Base-by-base conservation (phyloP, 176 grass and related monocot genomes). In the Neostapfia colusana region DNA sequence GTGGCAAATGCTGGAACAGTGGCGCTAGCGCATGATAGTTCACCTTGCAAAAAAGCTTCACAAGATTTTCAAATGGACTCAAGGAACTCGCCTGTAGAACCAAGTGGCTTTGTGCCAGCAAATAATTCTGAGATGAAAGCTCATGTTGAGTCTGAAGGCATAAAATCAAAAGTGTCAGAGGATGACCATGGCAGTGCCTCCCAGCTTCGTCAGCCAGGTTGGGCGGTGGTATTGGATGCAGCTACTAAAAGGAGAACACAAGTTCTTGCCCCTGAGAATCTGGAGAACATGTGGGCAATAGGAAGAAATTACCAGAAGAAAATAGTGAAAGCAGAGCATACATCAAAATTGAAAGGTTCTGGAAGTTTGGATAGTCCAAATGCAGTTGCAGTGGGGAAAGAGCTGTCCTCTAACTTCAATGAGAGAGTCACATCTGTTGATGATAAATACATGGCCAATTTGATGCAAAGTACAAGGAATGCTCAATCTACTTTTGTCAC, bases 201-300 rank as follows among this genome's bases (percentile, higher is more conserved):
- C 43, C 75, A 74, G 53, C 63, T 66, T 78, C 74, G 85, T 41
- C 84, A 86, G 60, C 84, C 91, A 80, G 95, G 90, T 48, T 98
- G 95, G 95, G 91, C 95, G 6, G 12, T 83, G 44, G 76, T 76
- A 84, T 70, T 98, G 67, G 95, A 94, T 59, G 95, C 95, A 82
- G 89, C 91, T 86, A 92, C 89, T 62, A 88, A 95, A 89, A 98
- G 95, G 69, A 75, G 91, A 77, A 84, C 83, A 67, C 63, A 98
- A 69, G 87, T 98, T 75, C 91, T 98, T 88, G 89, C 91, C 43
- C 91, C 95, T 66, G 95, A 98, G 74, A 98, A 98, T 87, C 87
- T 98, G 85, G 95, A 98, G 39, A 98, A 98, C 69, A 92, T 98
- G 91, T 98, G 95, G 95, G 82, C 95, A 56, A 98, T 92, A 74